phyloP scores from a whole-genome alignment of 345 rosid genomes.

The Camelina neglecta region DNA sequence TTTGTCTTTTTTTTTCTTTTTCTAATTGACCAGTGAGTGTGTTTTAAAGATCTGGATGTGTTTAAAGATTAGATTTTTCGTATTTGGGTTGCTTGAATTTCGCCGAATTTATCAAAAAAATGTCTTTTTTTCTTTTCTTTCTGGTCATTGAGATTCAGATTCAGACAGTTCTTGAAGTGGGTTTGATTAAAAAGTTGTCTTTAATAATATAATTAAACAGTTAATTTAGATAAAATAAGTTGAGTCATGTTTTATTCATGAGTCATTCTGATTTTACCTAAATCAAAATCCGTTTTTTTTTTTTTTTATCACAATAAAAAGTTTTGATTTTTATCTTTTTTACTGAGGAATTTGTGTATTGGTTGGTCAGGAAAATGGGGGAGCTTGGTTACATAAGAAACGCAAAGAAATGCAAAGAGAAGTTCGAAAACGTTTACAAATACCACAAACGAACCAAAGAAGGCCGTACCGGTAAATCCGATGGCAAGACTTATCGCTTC shows the following conservation, averaged over 20 bases:
- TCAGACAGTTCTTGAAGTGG: slow-evolving; percentile 35
- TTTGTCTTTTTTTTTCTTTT: background rate
- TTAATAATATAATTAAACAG: slow-evolving; percentile 12
- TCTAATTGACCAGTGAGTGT: background rate
- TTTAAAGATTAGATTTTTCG: background rate
- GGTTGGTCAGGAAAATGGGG: slow-evolving; percentile 61
- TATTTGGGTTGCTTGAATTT: background rate
- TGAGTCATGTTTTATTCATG: slow-evolving; percentile 46
- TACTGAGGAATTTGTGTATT: background rate
- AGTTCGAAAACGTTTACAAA: slow-evolving; percentile 90
- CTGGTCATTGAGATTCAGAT: slow-evolving; percentile 37
- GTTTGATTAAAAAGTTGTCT: slow-evolving; percentile 6
- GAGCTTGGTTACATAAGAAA: slow-evolving; percentile 79
- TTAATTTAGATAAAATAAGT: slow-evolving; percentile 38
- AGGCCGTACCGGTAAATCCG: slow-evolving; percentile 67
- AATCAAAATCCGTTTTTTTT: background rate
- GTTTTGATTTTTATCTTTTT: background rate
- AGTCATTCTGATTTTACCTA: slow-evolving; percentile 31
- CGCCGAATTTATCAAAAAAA: background rate
- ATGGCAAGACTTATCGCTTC: slow-evolving; percentile 76
- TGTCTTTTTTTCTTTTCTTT: background rate
- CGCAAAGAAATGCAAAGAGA: slow-evolving; percentile 92
- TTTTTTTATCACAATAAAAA: background rate
- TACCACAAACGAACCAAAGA: slow-evolving; percentile 94
- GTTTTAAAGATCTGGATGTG: slow-evolving; percentile 29